A percentile compares a stretch with the other conserved stretches of the same genome.
Conservation (phyloP, 1,284 basidiomycete genomes). For the Grifola frondosa region DNA sequence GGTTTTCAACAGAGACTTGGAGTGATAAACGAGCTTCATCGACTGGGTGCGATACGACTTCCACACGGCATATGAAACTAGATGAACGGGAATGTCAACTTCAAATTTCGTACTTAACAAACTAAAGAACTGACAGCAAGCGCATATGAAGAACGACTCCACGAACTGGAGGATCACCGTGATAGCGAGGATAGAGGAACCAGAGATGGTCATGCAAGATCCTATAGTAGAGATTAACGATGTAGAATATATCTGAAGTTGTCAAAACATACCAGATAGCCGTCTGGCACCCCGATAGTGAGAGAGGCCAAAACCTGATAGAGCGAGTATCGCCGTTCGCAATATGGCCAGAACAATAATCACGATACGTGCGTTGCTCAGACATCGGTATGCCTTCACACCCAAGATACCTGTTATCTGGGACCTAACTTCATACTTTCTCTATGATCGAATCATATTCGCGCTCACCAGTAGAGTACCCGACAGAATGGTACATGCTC, state of each 20-base stretch:
- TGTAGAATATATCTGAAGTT: not conserved
- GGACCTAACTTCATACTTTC: no score
- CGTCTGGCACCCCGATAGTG: conserved; percentile 39
- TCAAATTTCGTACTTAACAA: not conserved
- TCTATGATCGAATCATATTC: no score
- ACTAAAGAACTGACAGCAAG: conserved; percentile 50
- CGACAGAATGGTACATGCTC: conserved; percentile 9
- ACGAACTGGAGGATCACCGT: conserved; percentile 51
- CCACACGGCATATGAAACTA: conserved; percentile 60
- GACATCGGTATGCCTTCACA: conserved; percentile 64
- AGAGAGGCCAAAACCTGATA: conserved; percentile 45
- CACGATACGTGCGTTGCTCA: conserved; percentile 56
- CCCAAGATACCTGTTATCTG: conserved; percentile 66
- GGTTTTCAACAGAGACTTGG: conserved; percentile 42
- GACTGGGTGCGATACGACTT: conserved; percentile 48
- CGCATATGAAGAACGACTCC: conserved; percentile 57
- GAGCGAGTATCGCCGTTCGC: conserved; percentile 40
- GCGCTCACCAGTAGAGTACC: conserved; percentile 15
- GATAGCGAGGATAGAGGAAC: conserved; percentile 39
- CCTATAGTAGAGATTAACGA: conserved; percentile 11
- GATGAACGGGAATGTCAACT: conserved; percentile 6
- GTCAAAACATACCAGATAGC: conserved; percentile 42
- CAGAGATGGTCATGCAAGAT: conserved; percentile 17
- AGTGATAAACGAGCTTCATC: conserved; percentile 59
- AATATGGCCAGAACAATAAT: conserved; percentile 42